These are phyloP conservation scores for Hericium alpestre DNA, from an alignment of 768 basidiomycete genomes.

Conservation along the genomic window DNA sequence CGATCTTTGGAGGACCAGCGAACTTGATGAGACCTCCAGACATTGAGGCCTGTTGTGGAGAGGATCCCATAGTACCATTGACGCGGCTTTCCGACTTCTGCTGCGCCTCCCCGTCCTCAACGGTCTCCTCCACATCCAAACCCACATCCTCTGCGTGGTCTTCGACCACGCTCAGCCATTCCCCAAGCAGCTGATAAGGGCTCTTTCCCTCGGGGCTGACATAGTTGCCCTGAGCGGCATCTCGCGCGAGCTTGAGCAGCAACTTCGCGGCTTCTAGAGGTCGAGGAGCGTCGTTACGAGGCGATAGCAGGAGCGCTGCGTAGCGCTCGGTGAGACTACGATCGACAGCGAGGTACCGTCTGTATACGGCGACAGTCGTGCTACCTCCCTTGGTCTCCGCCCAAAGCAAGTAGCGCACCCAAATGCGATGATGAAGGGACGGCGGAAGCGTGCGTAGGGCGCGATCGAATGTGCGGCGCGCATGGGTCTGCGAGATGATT, in stretches of 20 bases:
- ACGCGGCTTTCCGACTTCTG: slow-evolving; percentile 38
- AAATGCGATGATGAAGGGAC: slow-evolving; percentile 82
- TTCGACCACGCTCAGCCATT: slow-evolving; percentile 89
- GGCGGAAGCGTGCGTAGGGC: slow-evolving; percentile 89
- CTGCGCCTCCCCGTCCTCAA: slow-evolving; percentile 38
- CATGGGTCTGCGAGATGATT: slow-evolving; percentile 76
- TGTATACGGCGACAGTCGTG: slow-evolving; percentile 75
- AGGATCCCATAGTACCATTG: slow-evolving; percentile 21
- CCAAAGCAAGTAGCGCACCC: slow-evolving; percentile 90
- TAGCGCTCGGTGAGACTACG: slow-evolving; percentile 75
- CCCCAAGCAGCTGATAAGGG: slow-evolving; percentile 85
- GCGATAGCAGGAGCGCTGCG: slow-evolving; percentile 52
- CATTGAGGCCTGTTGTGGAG: slow-evolving; percentile 32
- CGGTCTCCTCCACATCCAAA: slow-evolving; percentile 67
- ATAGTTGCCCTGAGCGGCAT: slow-evolving; percentile 76
- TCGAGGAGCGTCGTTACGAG: slow-evolving; percentile 49
- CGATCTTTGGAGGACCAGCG: slow-evolving; percentile 51
- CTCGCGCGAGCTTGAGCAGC: slow-evolving; percentile 71
- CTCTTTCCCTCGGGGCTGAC: slow-evolving; percentile 87
- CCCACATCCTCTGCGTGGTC: slow-evolving; percentile 88
- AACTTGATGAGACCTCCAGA: slow-evolving; percentile 62
- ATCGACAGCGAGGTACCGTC: slow-evolving; percentile 80
- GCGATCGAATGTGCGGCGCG: slow-evolving; percentile 87
- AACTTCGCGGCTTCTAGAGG: slow-evolving; percentile 93
- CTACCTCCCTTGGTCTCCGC: slow-evolving; percentile 72